Evolutionary conservation across 768 basidiomycete genomes (phyloP), one percentile per base, ranked within the genome.

Genomic region (Amanita subjunquillea): DNA sequence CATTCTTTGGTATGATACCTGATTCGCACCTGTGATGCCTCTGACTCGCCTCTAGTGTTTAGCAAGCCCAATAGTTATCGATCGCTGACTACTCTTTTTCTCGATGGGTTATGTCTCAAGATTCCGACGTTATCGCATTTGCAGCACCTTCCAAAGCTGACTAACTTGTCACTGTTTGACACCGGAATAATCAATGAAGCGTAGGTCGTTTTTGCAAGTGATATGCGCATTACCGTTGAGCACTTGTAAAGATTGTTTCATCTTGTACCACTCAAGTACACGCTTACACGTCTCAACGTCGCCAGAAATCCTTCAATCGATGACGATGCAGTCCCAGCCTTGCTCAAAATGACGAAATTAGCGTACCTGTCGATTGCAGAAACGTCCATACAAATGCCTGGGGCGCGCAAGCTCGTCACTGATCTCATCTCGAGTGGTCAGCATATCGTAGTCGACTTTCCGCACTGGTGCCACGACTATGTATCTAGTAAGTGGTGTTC

Each of bases 361-460:
- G 61, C 63, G 1, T 75, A 71, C 54, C 69, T 85, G 23, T 75
- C 75, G 3, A 69, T 85, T 37, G 59, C 73, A 12, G 80, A 71
- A 43, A 86, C 83, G 2, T 58, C 67, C 17, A 69, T 85, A 53
- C 66, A 68, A 29, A 85, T 85, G 75, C 60, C 63, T 2, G 85
- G 84, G 2, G 63, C 85, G 27, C 76, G 83, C 27, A 57, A 57
- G 6, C 67, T 77, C 40, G 54, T 63, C 49, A 56, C 63, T 34
- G 22, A 38, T 15, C 22, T 17, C 6, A 23, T 23, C 20, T 10
- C 8, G 27, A 30, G 10, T 25, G 43, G 42, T n/a, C 17, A 38
- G 25, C 32, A 9, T 8, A 40, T 38, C 6, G 30, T 46, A 72
- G 75, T 54, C 64, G 76, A 80, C 58, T 72, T 82, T 34, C 82